These are phyloP conservation scores for Beauveria australis DNA, from an alignment of 2,329 filamentous ascomycete species.

Conservation along the genomic window DNA sequence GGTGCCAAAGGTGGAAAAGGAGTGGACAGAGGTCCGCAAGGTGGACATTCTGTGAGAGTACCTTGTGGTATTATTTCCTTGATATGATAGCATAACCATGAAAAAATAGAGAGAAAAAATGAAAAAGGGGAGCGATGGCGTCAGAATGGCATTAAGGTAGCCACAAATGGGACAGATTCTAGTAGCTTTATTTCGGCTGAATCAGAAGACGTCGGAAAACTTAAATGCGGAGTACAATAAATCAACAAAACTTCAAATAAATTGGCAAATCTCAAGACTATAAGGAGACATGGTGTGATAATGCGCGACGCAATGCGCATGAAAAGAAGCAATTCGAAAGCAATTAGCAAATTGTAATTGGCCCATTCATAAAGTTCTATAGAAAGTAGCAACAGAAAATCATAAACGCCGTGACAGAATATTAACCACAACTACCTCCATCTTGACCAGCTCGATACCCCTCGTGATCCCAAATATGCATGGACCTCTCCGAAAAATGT, in stretches of 20 bases:
- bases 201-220: neutral
- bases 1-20: slow-evolving; percentile 64
- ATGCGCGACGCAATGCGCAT: too few species aligned
- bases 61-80: neutral
- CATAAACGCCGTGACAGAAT: neutral
- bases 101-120: neutral
- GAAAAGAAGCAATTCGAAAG: too few species aligned
- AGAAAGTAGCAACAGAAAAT: neutral
- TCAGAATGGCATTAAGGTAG: neutral
- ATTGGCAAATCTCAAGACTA: too few species aligned
- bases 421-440: neutral
- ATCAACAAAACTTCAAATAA: neutral
- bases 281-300: neutral
- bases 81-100: neutral
- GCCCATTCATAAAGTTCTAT: neutral
- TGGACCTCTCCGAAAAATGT: neutral
- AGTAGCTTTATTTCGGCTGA: too few species aligned
- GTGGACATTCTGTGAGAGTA: slow-evolving; percentile 44
- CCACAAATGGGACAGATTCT: neutral
- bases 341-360: neutral
- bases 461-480: neutral
- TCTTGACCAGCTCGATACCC: neutral
- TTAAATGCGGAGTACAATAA: slow-evolving; percentile 4
- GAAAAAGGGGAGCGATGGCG: neutral
- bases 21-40: slow-evolving; percentile 55